Base-by-base conservation (phyloP, 2,329 filamentous ascomycete genomes). In the Scedosporium minutisporum region DNA sequence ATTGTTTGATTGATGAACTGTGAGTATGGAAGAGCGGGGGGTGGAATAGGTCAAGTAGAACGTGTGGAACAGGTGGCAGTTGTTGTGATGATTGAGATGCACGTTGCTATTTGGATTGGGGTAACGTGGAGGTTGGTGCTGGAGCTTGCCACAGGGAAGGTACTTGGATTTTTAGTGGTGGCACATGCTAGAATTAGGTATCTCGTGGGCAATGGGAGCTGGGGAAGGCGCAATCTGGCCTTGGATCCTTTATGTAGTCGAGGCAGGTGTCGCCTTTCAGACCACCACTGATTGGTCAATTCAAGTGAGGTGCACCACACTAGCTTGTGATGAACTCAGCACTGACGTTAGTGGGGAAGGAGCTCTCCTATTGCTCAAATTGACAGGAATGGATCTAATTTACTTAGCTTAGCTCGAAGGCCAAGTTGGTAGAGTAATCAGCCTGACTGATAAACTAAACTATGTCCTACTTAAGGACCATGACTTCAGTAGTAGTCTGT, bases 1-100 rank as follows among this genome's bases (percentile, higher is more conserved):
- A 85, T 86, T 41, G 67, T 79, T 68, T 64, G 58, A 63, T 60
- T 53, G 42, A 23, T 10, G 14, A 27, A 16, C 16, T 1, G n/a
- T 33, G 27, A 18, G 10, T 1, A 23, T 58, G 3, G 16, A n/a
- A n/a, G 27, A 27, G 57, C n/a, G 6, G 18, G 29, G 57, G 41
- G 21, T 6, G 27, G 9, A 6, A 33, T 16, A 4, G 57, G 6
- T 33, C 29, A 9, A 3, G 29, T 18, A 6, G 14, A 16, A 44
- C n/a, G 25, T 4, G 21, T 53, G 48, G 21, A 25, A 27, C 18
- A 25, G 23, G n/a, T 14, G 23, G 51, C 44, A 21, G 18, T 21
- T 9, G 44, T 46, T n/a, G 18, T 16, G 44, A 48, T 48, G 33
- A 12, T 38, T 38, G 33, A 38, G 33, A 38, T 9, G 33, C 33